Percentiles rank a stretch among this genome's conserved stretches.
Evolutionary conservation across 148 eudicot species (phyloP).

Genomic region (Arbutus unedo): DNA sequence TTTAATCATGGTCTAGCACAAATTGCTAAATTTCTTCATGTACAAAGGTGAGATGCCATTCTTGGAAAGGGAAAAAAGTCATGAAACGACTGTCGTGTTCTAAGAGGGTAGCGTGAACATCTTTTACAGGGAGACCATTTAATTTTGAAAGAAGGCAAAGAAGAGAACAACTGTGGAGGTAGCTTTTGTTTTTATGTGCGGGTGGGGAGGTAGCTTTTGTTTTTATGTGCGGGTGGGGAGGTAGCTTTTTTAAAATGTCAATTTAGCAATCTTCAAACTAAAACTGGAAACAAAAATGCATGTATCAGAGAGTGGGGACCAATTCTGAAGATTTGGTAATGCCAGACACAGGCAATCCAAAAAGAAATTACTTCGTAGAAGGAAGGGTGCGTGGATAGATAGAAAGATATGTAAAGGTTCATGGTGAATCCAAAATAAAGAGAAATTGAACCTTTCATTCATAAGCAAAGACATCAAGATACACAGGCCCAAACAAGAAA

Average conservation of each 20-base stretch:
- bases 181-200: not conserved
- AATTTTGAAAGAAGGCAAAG: not conserved
- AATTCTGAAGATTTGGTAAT: not conserved
- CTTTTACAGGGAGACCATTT: not conserved
- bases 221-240: not conserved
- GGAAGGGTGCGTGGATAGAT: not conserved
- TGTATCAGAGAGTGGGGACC: not conserved
- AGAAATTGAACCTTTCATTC: not conserved
- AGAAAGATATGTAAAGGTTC: constrained; percentile 1
- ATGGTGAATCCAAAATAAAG: not conserved
- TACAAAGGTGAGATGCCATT: not conserved
- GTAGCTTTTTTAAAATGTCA: not conserved
- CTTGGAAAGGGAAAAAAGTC: not conserved
- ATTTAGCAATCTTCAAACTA: not conserved
- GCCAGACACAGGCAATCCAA: not conserved
- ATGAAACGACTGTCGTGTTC: not conserved
- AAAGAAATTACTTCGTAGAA: not conserved
- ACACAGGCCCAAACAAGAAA: not conserved
- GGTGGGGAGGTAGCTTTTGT: not conserved
- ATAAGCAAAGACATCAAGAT: not conserved
- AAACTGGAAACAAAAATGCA: not conserved
- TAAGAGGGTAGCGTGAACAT: not conserved
- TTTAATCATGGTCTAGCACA: not conserved
- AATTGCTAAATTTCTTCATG: not conserved
- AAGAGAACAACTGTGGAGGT: not conserved